Percentiles rank a stretch among this genome's conserved stretches.
Conservation (phyloP, 805 yeast genomes). For the Metschnikowia santaceciliae region DNA sequence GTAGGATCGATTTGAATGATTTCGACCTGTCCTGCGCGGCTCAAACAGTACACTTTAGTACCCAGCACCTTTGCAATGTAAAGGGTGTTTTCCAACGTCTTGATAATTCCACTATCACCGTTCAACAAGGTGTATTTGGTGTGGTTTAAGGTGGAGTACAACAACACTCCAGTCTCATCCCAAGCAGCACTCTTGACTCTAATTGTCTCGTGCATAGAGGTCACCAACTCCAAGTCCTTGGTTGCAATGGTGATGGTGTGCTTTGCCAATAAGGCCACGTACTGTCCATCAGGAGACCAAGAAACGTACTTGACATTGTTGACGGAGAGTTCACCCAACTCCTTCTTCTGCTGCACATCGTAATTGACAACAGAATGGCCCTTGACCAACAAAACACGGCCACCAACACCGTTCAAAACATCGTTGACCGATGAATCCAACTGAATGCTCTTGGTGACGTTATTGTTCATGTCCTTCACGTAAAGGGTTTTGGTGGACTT, state of each 20-base stretch:
- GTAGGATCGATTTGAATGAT: conserved; percentile 84
- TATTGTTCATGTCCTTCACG: conserved; percentile 77
- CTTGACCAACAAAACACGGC: conserved; percentile 74
- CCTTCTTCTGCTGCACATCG: conserved; percentile 91
- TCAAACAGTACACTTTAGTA: conserved; percentile 71
- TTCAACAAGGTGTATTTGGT: conserved; percentile 88
- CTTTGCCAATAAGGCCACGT: conserved; percentile 83
- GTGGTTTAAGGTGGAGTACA: conserved; percentile 93
- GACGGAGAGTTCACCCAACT: conserved; percentile 61
- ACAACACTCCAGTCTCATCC: conserved; percentile 90
- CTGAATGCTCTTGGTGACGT: conserved; percentile 76
- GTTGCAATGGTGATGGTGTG: conserved; percentile 89
- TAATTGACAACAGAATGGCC: conserved; percentile 68
- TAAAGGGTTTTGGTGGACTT: conserved; percentile 64
- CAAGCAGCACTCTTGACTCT: conserved; percentile 95
- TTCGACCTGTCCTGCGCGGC: conserved; percentile 82
- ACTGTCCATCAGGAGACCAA: conserved; percentile 86
- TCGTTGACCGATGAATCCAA: conserved; percentile 66
- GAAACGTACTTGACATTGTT: conserved; percentile 81
- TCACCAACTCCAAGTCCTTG: conserved; percentile 68
- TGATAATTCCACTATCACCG: conserved; percentile 93
- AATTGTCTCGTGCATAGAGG: conserved; percentile 92
- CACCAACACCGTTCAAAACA: conserved; percentile 76
- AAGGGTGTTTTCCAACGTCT: conserved; percentile 84
- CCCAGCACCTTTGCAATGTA: conserved; percentile 74